Percentiles rank a stretch among this genome's conserved stretches.
These are phyloP conservation scores for Euphorbia pulcherrima DNA, from an alignment of 345 rosid species.

Conservation along the genomic window DNA sequence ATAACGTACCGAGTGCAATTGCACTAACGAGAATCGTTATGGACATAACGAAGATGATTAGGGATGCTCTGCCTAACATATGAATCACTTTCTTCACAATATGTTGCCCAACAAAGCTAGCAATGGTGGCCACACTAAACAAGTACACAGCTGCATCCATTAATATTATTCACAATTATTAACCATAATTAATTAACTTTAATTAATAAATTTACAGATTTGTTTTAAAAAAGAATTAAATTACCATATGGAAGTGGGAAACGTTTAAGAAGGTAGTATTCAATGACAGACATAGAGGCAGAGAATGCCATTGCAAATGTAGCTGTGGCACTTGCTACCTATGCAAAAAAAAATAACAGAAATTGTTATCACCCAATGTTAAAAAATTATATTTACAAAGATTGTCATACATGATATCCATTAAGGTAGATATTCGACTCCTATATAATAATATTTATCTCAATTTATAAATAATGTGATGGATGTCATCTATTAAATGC, in stretches of 20 bases:
- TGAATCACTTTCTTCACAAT: constrained; percentile 19
- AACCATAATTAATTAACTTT: not conserved
- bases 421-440: too few relatives aligned
- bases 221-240: not conserved
- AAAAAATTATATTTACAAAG: too few relatives aligned
- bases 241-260: constrained; percentile 78
- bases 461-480: too few relatives aligned
- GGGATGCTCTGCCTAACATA: constrained; percentile 28
- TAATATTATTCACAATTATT: not conserved
- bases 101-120: constrained; percentile 23
- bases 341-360: too few relatives aligned
- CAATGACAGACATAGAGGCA: constrained; percentile 80
- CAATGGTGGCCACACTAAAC: constrained; percentile 19
- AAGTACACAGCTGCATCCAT: constrained; percentile 24
- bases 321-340: constrained; percentile 84
- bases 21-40: constrained; percentile 25
- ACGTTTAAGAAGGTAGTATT: constrained; percentile 73
- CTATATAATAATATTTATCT: too few relatives aligned
- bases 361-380: too few relatives aligned
- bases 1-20: constrained; percentile 15
- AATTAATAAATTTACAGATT: not conserved
- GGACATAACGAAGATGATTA: constrained; percentile 24
- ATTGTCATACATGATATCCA: too few relatives aligned
- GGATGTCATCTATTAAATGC: too few relatives aligned
- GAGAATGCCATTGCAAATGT: constrained; percentile 87